Evolutionary conservation across 2,329 filamentous ascomycete genomes (phyloP), one percentile per base, ranked within the genome.

Genomic region (Raffaelea arxii): DNA sequence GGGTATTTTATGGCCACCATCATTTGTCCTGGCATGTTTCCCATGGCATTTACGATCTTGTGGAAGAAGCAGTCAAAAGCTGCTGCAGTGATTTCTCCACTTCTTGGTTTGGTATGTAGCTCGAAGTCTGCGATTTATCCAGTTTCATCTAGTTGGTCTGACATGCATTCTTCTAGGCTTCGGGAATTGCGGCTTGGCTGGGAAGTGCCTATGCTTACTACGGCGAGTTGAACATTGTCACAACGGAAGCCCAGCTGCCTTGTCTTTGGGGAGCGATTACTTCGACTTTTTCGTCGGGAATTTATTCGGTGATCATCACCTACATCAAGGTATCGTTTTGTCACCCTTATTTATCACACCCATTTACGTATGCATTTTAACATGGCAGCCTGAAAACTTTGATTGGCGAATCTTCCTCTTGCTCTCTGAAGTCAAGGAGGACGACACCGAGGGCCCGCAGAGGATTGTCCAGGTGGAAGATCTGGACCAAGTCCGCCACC

Each of bases 1-100:
- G 47, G 48, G 37, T 69, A 94, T 2, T 77, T 94, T 58, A 94
- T 94, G 88, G 89, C 88, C 7, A 85, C 89, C 41, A 86, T 94
- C 57, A 92, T 94, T 59, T 88, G 82, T 0, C 79, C 85, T 0
- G 88, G 86, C 3, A 87, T 94, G 4, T 74, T 95, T 12, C 89
- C 89, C 0, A 86, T 87, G 0, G 82, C 86, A 0, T 68, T 94
- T 50, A 86, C 87, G 0, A 73, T 95, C 0, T 71, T 89, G 51
- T 95, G 88, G 86, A 77, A 75, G 46, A 78, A 82, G 2, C 87
- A 94, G 61, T 86, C 86, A 57, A 80, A 78, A 69, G 77, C 77
- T 59, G 84, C 86, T 18, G 53, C 19, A 12, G 24, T 43, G 14
- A n/a, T 43, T 3, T 35, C 25, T 4, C 41, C 41, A 14, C 41